Conservation (phyloP, 371 early-diverging fungal species). For the Mucor mucedo region DNA sequence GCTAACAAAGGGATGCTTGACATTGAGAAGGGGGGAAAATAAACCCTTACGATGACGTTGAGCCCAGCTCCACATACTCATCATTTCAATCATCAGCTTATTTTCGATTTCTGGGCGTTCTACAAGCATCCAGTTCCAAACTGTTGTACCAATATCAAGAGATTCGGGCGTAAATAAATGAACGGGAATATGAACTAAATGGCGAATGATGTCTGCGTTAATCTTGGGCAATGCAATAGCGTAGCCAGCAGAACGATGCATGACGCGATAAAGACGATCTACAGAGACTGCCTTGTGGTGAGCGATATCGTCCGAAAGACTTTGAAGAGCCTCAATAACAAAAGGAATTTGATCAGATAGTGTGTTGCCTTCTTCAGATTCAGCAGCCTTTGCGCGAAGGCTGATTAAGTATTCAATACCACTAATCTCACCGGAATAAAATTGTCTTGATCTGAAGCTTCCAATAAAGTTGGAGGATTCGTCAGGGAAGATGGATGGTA, state of each 20-base stretch:
- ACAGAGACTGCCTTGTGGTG: slow-evolving; percentile 45
- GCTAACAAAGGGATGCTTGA: slow-evolving; percentile 85
- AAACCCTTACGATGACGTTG: slow-evolving; percentile 79
- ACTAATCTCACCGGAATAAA: slow-evolving; percentile 66
- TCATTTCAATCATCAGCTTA: slow-evolving; percentile 85
- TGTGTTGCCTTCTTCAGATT: slow-evolving; percentile 14
- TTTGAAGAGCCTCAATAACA: slow-evolving; percentile 44
- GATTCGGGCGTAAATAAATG: slow-evolving; percentile 78
- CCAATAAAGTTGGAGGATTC: slow-evolving; percentile 65
- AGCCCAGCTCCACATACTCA: slow-evolving; percentile 85
- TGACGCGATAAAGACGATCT: slow-evolving; percentile 52
- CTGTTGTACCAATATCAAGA: slow-evolving; percentile 78
- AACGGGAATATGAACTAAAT: slow-evolving; percentile 88
- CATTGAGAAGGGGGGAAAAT: slow-evolving; percentile 64
- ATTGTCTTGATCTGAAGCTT: slow-evolving; percentile 60
- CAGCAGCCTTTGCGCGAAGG: slow-evolving; percentile 8
- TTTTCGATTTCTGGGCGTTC: slow-evolving; percentile 77
- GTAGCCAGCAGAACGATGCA: slow-evolving; percentile 37
- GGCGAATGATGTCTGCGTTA: slow-evolving; percentile 77
- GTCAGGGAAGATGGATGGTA: slow-evolving; percentile 54
- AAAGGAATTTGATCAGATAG: slow-evolving; percentile 48
- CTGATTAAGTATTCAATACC: slow-evolving; percentile 51
- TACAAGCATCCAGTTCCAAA: slow-evolving; percentile 90
- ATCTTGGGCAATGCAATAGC: slow-evolving; percentile 37
- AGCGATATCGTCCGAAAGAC: slow-evolving; percentile 49